Evolutionary conservation across 352 stramenopile species (phyloP).

Genomic region (Phytophthora quininea): DNA sequence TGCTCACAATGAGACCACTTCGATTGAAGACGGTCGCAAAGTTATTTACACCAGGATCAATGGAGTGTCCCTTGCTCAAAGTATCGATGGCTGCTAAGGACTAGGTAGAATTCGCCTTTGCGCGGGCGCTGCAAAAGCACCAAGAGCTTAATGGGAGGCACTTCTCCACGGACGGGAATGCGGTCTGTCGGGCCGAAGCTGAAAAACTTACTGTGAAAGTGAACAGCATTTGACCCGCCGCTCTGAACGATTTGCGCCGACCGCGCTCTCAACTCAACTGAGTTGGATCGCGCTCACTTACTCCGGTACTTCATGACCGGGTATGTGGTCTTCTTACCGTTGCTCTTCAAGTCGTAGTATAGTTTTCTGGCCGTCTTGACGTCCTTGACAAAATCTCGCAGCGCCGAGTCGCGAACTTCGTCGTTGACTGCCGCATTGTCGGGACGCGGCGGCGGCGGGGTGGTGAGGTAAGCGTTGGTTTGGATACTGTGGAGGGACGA

Average conservation of each 20-base stretch:
- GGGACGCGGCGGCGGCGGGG: too few relatives aligned
- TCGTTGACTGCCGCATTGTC: constrained; percentile 8
- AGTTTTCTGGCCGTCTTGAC: constrained; percentile 10
- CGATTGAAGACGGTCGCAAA: constrained; percentile 21
- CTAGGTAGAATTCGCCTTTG: constrained; percentile 23
- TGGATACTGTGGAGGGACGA: too few relatives aligned
- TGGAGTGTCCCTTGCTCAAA: background rate
- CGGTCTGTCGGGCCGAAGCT: too few relatives aligned
- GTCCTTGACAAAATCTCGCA: constrained; percentile 20
- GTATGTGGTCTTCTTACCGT: constrained; percentile 14
- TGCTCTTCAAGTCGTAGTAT: constrained; percentile 4
- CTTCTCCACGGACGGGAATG: constrained; percentile 11
- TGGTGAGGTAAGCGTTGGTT: too few relatives aligned
- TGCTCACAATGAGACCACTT: background rate
- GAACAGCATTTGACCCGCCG: background rate
- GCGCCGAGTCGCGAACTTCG: constrained; percentile 4
- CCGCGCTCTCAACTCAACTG: too few relatives aligned
- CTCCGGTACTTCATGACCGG: constrained; percentile 17
- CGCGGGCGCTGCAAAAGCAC: constrained; percentile 19
- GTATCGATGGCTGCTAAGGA: constrained; percentile 1
- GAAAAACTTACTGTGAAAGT: too few relatives aligned
- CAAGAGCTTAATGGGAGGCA: background rate
- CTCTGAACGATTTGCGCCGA: constrained; percentile 2
- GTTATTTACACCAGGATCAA: constrained; percentile 9
- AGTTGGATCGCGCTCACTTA: too few relatives aligned